Percentiles rank a stretch among this genome's conserved stretches.
These are phyloP conservation scores for Seminavis robusta DNA, from an alignment of 108 stramenopile species.

Conservation along the genomic window DNA sequence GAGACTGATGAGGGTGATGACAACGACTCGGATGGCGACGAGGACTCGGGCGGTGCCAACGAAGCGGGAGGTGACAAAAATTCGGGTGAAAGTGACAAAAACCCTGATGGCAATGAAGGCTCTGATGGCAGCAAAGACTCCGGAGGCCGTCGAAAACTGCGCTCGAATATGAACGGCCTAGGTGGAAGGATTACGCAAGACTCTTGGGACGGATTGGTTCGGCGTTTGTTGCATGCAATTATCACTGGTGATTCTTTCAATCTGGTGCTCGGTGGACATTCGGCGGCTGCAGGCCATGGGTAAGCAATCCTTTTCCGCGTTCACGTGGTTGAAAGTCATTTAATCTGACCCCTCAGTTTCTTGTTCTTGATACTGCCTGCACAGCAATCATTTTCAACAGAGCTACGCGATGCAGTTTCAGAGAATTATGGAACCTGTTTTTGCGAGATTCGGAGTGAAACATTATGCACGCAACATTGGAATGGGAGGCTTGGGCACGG, in stretches of 20 bases:
- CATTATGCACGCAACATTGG: conserved; percentile 68
- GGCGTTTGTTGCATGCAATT: conserved; percentile 69
- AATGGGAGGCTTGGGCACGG: conserved; percentile 54
- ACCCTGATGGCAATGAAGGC: background rate
- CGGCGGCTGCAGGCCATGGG: conserved; percentile 44
- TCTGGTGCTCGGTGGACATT: conserved; percentile 59
- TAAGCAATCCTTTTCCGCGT: background rate
- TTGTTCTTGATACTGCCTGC: background rate
- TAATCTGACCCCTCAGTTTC: background rate
- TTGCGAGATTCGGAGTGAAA: conserved; percentile 50
- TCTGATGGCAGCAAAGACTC: background rate
- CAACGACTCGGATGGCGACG: too few relatives aligned
- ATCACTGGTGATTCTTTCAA: conserved; percentile 72
- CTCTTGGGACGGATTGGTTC: conserved; percentile 51
- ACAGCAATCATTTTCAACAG: conserved; percentile 58
- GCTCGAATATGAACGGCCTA: background rate
- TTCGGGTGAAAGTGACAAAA: background rate
- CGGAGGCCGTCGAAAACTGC: too few relatives aligned
- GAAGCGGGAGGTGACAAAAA: conserved; percentile 9
- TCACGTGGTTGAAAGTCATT: background rate
- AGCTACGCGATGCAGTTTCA: conserved; percentile 59
- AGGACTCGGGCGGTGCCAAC: too few relatives aligned
- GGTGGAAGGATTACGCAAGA: conserved; percentile 59
- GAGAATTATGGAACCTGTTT: conserved; percentile 53
- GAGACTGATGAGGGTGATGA: background rate